A percentile compares a stretch with the other conserved stretches of the same genome.
These are phyloP conservation scores for Acanthamoeba castellanii DNA, from an alignment of 208 protist species.

Conservation along the genomic window DNA sequence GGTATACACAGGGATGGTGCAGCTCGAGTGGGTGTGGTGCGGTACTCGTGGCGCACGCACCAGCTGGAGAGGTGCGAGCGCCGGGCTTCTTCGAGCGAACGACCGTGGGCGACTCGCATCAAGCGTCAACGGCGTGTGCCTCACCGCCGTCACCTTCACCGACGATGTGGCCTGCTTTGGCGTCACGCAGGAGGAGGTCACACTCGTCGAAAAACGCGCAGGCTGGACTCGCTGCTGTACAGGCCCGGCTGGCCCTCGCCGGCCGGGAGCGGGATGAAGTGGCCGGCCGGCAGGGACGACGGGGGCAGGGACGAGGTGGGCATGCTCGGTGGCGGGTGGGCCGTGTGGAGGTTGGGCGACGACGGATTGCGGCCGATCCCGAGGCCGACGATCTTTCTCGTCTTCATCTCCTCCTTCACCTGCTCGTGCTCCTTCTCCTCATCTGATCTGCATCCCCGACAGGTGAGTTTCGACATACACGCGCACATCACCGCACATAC, in stretches of 20 bases:
- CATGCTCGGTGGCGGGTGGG: too few species aligned
- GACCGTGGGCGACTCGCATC: too few species aligned
- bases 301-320: background rate
- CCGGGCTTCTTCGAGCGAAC: too few species aligned
- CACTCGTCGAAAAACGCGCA: background rate
- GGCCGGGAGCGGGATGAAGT: background rate
- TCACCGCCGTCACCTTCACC: too few species aligned
- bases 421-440: conserved; percentile 6
- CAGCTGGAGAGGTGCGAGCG: too few species aligned
- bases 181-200: background rate
- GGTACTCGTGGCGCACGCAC: too few species aligned
- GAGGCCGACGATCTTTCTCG: background rate
- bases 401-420: background rate
- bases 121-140: too few species aligned
- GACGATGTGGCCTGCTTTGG: too few species aligned
- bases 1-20: too few species aligned
- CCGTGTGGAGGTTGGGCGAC: background rate
- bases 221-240: background rate
- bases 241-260: background rate
- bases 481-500: too few species aligned
- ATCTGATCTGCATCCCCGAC: background rate
- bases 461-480: too few species aligned
- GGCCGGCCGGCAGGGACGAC: background rate
- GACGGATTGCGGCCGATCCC: background rate
- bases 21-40: too few species aligned